phyloP scores from a whole-genome alignment of 129 eudicot genomes.

The Ambrosia trifida region DNA sequence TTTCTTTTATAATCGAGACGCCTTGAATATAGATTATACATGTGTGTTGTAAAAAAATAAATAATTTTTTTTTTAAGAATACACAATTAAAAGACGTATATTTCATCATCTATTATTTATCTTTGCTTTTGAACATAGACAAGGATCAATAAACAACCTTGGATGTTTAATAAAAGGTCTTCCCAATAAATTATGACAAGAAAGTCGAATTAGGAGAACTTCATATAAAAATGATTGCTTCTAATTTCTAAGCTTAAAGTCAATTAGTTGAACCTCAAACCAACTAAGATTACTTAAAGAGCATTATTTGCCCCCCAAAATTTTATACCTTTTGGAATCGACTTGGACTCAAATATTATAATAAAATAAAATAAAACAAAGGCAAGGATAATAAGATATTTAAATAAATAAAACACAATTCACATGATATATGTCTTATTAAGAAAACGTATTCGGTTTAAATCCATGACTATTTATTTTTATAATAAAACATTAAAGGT shows the following conservation, averaged over 20 bases:
- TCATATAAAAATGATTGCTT: slow-evolving; percentile 10
- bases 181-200: slow-evolving; percentile 12
- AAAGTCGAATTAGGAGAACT: slow-evolving; percentile 5
- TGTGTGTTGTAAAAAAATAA: too few species aligned
- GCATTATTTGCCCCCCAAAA: slow-evolving; percentile 13
- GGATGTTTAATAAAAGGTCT: slow-evolving; percentile 10
- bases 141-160: slow-evolving; percentile 1
- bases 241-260: slow-evolving; percentile 14
- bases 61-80: too few species aligned
- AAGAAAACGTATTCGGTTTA: too few species aligned
- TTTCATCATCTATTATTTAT: too few species aligned
- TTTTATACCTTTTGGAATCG: slow-evolving; percentile 18
- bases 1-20: too few species aligned
- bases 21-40: too few species aligned
- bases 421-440: not conserved
- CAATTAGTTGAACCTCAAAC: slow-evolving; percentile 6
- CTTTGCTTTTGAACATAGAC: not conserved
- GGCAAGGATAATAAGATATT: not conserved
- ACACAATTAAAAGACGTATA: too few species aligned
- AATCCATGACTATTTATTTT: too few species aligned
- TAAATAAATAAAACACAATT: not conserved
- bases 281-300: slow-evolving; percentile 2
- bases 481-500: too few species aligned
- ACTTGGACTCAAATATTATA: not conserved
- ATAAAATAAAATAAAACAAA: not conserved